phyloP scores from a whole-genome alignment of 192 early-diverging fungal genomes.

The Ambispora gerdemannii region DNA sequence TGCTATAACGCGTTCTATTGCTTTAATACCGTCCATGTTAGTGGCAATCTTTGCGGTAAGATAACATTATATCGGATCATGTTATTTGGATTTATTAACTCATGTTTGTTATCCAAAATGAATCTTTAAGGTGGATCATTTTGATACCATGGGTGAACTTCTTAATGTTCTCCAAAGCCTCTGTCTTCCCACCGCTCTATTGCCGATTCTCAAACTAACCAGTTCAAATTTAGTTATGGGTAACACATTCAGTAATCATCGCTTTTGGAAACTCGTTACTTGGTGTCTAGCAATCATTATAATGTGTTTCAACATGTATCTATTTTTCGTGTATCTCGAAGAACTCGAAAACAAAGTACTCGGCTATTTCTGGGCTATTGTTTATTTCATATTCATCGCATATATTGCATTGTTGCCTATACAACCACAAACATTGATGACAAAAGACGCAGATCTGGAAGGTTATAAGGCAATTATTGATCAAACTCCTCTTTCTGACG shows the following conservation, averaged over 20 bases:
- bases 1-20: slow-evolving; percentile 57
- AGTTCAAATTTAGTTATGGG: slow-evolving; percentile 53
- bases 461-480: neutral
- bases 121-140: slow-evolving; percentile 34
- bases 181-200: slow-evolving; percentile 60
- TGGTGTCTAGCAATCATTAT: slow-evolving; percentile 52
- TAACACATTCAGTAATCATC: slow-evolving; percentile 26
- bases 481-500: neutral
- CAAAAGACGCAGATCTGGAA: neutral
- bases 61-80: neutral
- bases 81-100: neutral
- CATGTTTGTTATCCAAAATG: neutral
- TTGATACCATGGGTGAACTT: slow-evolving; percentile 67
- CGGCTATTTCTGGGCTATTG: slow-evolving; percentile 24
- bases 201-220: slow-evolving; percentile 62
- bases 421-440: neutral
- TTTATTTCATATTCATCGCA: slow-evolving; percentile 30
- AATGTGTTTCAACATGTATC: slow-evolving; percentile 55
- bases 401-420: slow-evolving; percentile 23
- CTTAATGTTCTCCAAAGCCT: slow-evolving; percentile 69
- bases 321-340: slow-evolving; percentile 40
- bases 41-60: slow-evolving; percentile 55
- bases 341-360: slow-evolving; percentile 26
- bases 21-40: slow-evolving; percentile 64
- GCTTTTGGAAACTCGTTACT: slow-evolving; percentile 30